phyloP scores from a whole-genome alignment of 805 yeast species.

The Lipomyces chichibuensis region DNA sequence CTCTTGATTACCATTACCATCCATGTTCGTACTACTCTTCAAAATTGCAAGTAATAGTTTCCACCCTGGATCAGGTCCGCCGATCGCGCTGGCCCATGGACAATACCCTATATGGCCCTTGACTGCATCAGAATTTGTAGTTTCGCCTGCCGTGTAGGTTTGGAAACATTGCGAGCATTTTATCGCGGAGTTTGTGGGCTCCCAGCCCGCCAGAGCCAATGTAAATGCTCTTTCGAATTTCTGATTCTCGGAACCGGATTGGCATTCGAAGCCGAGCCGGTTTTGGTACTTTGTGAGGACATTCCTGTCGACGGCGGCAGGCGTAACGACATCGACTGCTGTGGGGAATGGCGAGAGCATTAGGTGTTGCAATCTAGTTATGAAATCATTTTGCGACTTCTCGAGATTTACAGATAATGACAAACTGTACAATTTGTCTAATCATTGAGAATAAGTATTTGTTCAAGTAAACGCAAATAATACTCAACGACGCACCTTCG shows the following conservation, averaged over 20 bases:
- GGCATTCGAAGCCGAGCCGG: not conserved
- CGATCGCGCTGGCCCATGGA: conserved; percentile 29
- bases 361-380: conserved; percentile 5
- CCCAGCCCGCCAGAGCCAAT: conserved; percentile 8
- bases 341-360: not conserved
- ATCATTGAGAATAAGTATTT: not conserved
- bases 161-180: not conserved
- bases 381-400: conserved; percentile 2
- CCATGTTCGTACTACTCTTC: not conserved
- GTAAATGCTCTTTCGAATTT: not conserved
- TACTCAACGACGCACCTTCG: conserved; percentile 15
- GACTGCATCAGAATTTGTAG: conserved; percentile 12
- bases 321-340: not conserved
- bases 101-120: conserved; percentile 31
- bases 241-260: not conserved
- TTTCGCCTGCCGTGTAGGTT: not conserved
- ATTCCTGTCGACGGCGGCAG: not conserved
- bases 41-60: conserved; percentile 20
- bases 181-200: conserved; percentile 3
- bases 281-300: not conserved
- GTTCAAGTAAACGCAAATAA: not conserved
- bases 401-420: conserved; percentile 8
- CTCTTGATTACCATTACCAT: too few species aligned
- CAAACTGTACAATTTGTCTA: conserved; percentile 15
- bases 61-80: conserved; percentile 29